phyloP scores from a whole-genome alignment of 495 filamentous ascomycete species.

The Haplographium delicatum region DNA sequence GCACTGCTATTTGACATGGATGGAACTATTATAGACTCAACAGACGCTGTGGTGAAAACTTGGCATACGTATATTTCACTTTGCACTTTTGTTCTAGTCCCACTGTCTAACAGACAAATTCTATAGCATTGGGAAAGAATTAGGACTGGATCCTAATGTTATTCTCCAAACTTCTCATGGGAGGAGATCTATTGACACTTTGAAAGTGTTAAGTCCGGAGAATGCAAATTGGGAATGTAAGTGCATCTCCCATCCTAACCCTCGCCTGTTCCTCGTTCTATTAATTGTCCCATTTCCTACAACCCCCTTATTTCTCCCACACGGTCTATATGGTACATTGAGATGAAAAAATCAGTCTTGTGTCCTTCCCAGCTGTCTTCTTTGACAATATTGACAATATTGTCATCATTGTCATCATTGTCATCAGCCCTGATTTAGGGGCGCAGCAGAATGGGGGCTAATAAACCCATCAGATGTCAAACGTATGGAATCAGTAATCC shows the following conservation, averaged over 20 bases:
- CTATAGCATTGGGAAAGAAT: slow-evolving; percentile 68
- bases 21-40: slow-evolving; percentile 46
- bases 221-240: slow-evolving; percentile 90
- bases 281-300: not conserved
- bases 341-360: too few relatives aligned
- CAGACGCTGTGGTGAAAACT: slow-evolving; percentile 81
- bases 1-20: slow-evolving; percentile 88
- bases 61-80: slow-evolving; percentile 48
- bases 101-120: slow-evolving; percentile 1
- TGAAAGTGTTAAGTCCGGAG: slow-evolving; percentile 66
- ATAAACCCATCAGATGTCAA: slow-evolving; percentile 57
- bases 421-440: not conserved
- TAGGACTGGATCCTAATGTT: slow-evolving; percentile 72
- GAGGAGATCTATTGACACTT: slow-evolving; percentile 73
- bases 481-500: slow-evolving; percentile 71
- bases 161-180: slow-evolving; percentile 90
- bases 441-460: not conserved
- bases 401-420: not conserved
- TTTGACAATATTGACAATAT: slow-evolving; percentile 5
- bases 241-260: too few relatives aligned
- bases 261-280: not conserved
- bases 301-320: not conserved
- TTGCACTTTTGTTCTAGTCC: not conserved
- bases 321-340: too few relatives aligned
- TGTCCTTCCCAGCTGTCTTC: too few relatives aligned